Evolutionary conservation across 2,329 filamentous ascomycete genomes (phyloP).

Genomic region (Penicillium rolfsii): DNA sequence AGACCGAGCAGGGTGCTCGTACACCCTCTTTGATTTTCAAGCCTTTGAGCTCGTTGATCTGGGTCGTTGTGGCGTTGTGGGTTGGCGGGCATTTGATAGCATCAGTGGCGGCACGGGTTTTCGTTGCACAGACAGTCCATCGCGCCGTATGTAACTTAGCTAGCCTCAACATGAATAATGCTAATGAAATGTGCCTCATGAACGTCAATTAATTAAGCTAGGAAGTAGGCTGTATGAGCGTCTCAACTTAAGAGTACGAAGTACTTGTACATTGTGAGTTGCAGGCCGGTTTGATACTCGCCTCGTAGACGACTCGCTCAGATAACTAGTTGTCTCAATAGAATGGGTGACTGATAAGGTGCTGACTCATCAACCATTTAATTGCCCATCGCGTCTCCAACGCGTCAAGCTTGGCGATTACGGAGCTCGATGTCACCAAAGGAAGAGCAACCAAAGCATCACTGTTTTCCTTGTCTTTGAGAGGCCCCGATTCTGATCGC

Average conservation of each 20-base stretch:
- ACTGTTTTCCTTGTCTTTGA: neutral
- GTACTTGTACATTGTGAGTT: neutral
- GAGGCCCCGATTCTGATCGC: neutral
- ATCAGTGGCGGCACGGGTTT: slow-evolving; percentile 4
- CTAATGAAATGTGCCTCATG: neutral
- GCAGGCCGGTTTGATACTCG: neutral
- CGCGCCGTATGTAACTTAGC: slow-evolving; percentile 16
- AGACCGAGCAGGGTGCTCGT: neutral
- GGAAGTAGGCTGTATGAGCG: neutral
- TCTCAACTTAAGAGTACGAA: too few relatives aligned
- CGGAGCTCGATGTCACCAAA: slow-evolving; percentile 17
- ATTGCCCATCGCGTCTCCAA: slow-evolving; percentile 32
- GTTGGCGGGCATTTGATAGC: neutral
- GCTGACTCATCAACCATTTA: slow-evolving; percentile 33
- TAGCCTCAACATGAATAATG: slow-evolving; percentile 5
- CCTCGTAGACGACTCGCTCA: too few relatives aligned
- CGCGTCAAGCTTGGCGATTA: slow-evolving; percentile 39
- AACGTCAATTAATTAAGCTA: neutral
- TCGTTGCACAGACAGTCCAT: slow-evolving; percentile 9
- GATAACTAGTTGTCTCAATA: too few relatives aligned
- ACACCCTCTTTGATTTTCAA: neutral
- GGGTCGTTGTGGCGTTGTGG: neutral
- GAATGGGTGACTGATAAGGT: slow-evolving; percentile 1
- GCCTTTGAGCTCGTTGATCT: neutral
- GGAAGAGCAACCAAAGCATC: slow-evolving; percentile 6